Percentiles rank a stretch among this genome's conserved stretches.
phyloP scores from a whole-genome alignment of 2,329 filamentous ascomycete genomes.

The Cladosporium velox region DNA sequence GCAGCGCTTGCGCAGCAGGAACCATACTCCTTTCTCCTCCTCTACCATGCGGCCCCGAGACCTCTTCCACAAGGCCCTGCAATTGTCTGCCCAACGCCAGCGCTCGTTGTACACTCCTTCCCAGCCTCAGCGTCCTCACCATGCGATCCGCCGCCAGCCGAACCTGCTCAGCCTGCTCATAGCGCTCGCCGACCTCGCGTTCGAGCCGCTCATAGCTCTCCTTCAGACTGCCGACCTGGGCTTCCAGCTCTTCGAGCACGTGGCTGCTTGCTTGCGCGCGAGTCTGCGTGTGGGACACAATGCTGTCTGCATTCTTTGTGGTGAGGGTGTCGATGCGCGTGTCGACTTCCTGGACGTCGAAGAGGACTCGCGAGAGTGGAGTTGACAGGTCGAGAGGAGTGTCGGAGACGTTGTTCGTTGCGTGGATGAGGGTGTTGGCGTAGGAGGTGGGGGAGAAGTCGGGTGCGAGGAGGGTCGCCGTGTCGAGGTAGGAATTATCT shows the following conservation, averaged over 20 bases:
- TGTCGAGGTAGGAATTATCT: conserved; percentile 74
- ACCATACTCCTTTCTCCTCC: conserved; percentile 66
- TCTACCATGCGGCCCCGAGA: conserved; percentile 45
- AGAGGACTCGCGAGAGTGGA: conserved; percentile 87
- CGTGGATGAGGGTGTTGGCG: conserved; percentile 83
- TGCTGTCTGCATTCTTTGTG: conserved; percentile 76
- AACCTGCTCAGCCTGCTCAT: conserved; percentile 83
- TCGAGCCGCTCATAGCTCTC: conserved; percentile 84
- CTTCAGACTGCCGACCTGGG: conserved; percentile 76
- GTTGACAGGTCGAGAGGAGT: conserved; percentile 90
- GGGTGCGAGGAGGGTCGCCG: conserved; percentile 84
- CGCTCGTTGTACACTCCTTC: conserved; percentile 73
- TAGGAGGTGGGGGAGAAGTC: conserved; percentile 79
- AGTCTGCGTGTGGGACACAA: conserved; percentile 74
- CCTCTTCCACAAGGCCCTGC: conserved; percentile 78
- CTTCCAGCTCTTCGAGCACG: conserved; percentile 75
- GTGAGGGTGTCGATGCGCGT: conserved; percentile 91
- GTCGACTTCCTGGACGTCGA: conserved; percentile 95
- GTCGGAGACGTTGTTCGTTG: conserved; percentile 90
- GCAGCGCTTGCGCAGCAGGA: conserved; percentile 76
- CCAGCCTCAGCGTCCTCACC: conserved; percentile 76
- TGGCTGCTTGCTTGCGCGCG: conserved; percentile 72
- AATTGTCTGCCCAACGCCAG: conserved; percentile 82
- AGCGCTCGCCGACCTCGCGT: conserved; percentile 80
- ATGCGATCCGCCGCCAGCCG: conserved; percentile 74